These are phyloP conservation scores for Cenchrus fungigraminus DNA, from an alignment of 176 grass and related monocot species.

Conservation along the genomic window DNA sequence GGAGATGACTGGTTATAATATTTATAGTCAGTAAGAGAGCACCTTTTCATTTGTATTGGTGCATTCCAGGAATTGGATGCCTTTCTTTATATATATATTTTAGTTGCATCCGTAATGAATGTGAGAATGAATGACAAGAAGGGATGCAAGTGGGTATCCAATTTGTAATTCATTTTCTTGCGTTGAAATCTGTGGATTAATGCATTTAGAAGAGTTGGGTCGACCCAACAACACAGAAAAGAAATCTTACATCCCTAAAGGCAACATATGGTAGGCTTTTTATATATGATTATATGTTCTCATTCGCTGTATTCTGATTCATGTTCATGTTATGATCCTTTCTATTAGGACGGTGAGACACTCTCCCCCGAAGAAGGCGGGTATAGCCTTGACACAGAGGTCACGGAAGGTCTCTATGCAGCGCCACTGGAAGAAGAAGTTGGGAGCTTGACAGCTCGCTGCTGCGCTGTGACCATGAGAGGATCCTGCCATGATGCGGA, in stretches of 20 bases:
- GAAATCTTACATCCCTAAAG: not conserved
- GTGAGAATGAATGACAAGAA: not conserved
- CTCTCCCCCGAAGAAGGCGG: slow-evolving; percentile 36
- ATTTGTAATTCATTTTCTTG: not conserved
- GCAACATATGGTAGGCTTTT: not conserved
- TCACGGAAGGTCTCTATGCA: slow-evolving; percentile 26
- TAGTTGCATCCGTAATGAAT: not conserved
- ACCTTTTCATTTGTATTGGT: not conserved
- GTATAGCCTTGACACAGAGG: slow-evolving; percentile 45
- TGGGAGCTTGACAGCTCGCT: slow-evolving; percentile 28
- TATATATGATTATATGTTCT: not conserved
- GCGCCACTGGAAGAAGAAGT: slow-evolving; percentile 26
- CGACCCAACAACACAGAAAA: not conserved
- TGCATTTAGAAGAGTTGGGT: not conserved
- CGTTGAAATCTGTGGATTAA: not conserved
- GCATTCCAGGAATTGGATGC: not conserved
- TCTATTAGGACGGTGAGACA: slow-evolving; percentile 37
- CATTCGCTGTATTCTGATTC: not conserved
- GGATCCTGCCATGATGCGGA: not conserved
- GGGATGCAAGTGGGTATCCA: not conserved
- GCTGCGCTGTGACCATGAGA: not conserved
- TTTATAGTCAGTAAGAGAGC: not conserved
- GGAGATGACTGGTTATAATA: not conserved
- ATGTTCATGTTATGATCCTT: not conserved
- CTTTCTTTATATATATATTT: not conserved